Conservation (phyloP, 2,329 filamentous ascomycete genomes). For the Sporothrix globosa region DNA sequence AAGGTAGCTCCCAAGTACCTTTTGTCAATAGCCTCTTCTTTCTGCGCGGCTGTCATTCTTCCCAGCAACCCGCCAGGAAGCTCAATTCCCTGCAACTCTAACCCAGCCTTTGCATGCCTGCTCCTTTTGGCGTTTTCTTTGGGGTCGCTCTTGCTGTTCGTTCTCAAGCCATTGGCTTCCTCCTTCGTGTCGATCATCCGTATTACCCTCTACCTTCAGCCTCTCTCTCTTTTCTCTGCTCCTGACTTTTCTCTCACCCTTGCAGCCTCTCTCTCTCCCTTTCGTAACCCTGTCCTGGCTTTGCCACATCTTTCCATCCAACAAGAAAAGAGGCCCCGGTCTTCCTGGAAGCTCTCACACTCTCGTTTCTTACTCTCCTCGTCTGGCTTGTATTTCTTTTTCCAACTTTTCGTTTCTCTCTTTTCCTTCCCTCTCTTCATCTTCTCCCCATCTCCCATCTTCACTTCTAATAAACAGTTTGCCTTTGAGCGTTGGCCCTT, state of each 20-base stretch:
- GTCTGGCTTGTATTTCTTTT: neutral
- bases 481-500: conserved; percentile 26
- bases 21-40: neutral
- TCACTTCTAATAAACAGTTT: conserved; percentile 27
- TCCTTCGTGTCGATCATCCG: conserved; percentile 26
- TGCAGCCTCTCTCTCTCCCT: conserved; percentile 12
- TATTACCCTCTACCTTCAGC: conserved; percentile 1
- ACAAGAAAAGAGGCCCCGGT: conserved; percentile 19
- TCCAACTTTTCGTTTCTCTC: neutral
- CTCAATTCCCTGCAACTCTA: conserved; percentile 22
- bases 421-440: conserved; percentile 1
- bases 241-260: neutral
- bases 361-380: conserved; percentile 18
- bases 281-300: conserved; percentile 5
- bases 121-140: conserved; percentile 23
- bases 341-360: conserved; percentile 7
- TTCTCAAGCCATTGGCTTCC: conserved; percentile 22
- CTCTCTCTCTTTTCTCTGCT: conserved; percentile 20
- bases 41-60: neutral
- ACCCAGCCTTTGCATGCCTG: neutral
- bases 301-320: conserved; percentile 20
- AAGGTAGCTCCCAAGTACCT: conserved; percentile 27
- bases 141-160: conserved; percentile 19
- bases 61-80: conserved; percentile 30
- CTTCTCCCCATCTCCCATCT: neutral